These are phyloP conservation scores for Monilinia fructicola DNA, from an alignment of 2,329 filamentous ascomycete genomes.

Conservation along the genomic window DNA sequence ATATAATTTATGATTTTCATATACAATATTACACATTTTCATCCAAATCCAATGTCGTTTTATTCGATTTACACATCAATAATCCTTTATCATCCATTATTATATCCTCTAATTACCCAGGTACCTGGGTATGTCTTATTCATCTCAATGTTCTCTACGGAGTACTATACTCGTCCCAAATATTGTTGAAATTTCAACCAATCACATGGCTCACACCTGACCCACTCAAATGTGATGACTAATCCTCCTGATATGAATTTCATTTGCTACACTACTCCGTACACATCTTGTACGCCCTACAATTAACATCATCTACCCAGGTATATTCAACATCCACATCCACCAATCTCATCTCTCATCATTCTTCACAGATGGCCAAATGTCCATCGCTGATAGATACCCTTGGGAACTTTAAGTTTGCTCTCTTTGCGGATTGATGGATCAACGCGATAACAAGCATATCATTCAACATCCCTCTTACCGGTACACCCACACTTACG, in stretches of 20 bases:
- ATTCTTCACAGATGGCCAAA: not conserved
- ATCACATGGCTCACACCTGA: not conserved
- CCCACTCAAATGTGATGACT: not conserved
- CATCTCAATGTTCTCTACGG: too few species aligned
- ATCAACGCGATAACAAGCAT: not conserved
- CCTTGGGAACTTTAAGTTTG: not conserved
- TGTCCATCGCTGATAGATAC: too few species aligned
- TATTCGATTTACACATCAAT: too few species aligned
- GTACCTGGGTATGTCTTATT: too few species aligned
- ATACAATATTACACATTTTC: too few species aligned
- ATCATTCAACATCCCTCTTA: not conserved
- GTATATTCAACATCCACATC: not conserved
- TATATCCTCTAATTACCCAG: not conserved
- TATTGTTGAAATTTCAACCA: not conserved
- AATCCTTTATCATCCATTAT: not conserved
- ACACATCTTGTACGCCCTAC: not conserved
- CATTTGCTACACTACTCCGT: too few species aligned
- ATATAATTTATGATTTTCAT: too few species aligned
- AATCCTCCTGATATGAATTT: too few species aligned
- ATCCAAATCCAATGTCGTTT: too few species aligned
- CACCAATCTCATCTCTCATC: not conserved
- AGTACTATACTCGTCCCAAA: too few species aligned
- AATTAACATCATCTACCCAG: not conserved
- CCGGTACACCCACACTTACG: not conserved
- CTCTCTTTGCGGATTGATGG: not conserved